Conservation (phyloP, 140 eudicot genomes). For the Flaveria floridana region DNA sequence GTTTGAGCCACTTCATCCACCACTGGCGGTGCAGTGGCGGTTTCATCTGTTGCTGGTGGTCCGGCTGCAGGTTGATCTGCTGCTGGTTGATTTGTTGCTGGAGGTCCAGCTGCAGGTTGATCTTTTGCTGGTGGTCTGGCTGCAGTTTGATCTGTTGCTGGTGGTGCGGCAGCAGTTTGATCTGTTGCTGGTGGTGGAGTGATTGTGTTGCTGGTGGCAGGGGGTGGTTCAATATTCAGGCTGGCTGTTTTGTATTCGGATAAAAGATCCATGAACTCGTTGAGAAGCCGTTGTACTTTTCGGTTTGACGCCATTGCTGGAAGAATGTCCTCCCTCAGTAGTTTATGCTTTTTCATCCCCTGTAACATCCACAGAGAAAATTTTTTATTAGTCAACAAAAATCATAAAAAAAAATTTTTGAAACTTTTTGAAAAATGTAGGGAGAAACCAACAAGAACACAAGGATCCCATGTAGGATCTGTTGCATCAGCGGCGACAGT, state of each 20-base stretch:
- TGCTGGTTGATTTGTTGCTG: too few species aligned
- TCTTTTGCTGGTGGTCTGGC: slow-evolving; percentile 12
- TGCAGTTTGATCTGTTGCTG: slow-evolving; percentile 22
- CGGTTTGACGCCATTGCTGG: slow-evolving; percentile 98
- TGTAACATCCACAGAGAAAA: slow-evolving; percentile 32
- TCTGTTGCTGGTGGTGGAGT: slow-evolving; percentile 28
- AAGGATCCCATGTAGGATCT: slow-evolving; percentile 87
- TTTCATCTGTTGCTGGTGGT: slow-evolving; percentile 23
- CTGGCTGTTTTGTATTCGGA: slow-evolving; percentile 63
- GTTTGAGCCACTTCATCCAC: slow-evolving; percentile 31
- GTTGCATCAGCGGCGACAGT: slow-evolving; percentile 42
- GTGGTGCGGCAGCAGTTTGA: slow-evolving; percentile 23
- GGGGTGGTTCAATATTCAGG: slow-evolving; percentile 26
- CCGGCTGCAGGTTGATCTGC: slow-evolving; percentile 2
- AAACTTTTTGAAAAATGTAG: too few species aligned
- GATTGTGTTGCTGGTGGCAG: slow-evolving; percentile 22
- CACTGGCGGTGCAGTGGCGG: slow-evolving; percentile 12
- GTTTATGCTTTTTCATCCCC: slow-evolving; percentile 91
- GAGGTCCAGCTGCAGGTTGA: neutral
- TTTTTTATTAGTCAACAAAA: neutral
- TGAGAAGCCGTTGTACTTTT: slow-evolving; percentile 83
- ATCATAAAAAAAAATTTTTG: neutral
- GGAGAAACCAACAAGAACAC: slow-evolving; percentile 60
- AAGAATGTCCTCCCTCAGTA: slow-evolving; percentile 87
- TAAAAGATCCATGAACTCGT: slow-evolving; percentile 88